Evolutionary conservation across 345 rosid genomes (phyloP).

Genomic region (Rhodamnia argentea): DNA sequence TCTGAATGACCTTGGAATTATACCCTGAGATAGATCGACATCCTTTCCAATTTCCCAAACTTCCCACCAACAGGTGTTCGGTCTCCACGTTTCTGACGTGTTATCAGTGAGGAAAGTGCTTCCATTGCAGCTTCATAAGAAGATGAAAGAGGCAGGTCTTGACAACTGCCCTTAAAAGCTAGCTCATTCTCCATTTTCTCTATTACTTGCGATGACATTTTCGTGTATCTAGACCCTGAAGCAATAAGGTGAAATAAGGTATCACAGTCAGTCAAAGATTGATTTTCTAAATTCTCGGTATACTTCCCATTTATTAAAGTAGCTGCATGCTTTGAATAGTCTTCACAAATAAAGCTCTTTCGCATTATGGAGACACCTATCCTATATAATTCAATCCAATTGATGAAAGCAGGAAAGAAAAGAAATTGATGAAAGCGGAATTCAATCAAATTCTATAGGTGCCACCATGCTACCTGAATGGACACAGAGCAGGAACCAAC

Average conservation of each 20-base stretch:
- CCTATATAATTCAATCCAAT: neutral
- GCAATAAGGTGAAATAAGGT: slow-evolving; percentile 1
- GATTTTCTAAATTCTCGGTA: neutral
- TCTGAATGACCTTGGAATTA: neutral
- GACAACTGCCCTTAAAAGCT: slow-evolving; percentile 18
- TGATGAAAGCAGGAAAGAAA: neutral
- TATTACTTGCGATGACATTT: slow-evolving; percentile 22
- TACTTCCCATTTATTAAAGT: neutral
- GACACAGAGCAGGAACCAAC: neutral
- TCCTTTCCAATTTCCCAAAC: slow-evolving; percentile 59
- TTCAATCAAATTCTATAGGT: neutral
- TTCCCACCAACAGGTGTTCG: slow-evolving; percentile 20
- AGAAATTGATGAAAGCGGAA: neutral
- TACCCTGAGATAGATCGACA: slow-evolving; percentile 68
- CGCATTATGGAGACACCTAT: neutral
- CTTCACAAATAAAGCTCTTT: neutral
- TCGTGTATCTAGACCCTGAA: slow-evolving; percentile 34
- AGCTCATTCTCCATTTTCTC: slow-evolving; percentile 18
- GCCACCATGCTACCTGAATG: neutral
- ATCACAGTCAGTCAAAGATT: slow-evolving; percentile 4
- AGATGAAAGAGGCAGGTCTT: slow-evolving; percentile 26
- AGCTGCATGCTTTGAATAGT: neutral
- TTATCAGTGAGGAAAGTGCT: slow-evolving; percentile 74
- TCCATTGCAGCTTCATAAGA: slow-evolving; percentile 78
- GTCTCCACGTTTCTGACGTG: slow-evolving; percentile 53